Evolutionary conservation across 148 eudicot species (phyloP), one percentile per base, ranked within the genome.

Genomic region (Diospyros kaki): DNA sequence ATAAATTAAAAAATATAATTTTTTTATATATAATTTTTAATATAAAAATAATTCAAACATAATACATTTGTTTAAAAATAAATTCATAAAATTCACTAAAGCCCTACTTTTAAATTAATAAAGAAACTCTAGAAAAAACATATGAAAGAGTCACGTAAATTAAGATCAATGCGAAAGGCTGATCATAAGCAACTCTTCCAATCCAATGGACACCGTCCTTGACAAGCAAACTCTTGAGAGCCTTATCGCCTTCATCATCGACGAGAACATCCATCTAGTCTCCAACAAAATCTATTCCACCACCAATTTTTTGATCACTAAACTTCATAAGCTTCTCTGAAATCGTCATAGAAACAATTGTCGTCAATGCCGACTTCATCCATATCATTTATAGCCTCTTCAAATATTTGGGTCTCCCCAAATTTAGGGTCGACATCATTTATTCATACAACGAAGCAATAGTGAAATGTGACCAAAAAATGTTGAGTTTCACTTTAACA

Each of bases 401-500:
- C 0, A 88, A 88, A 18, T 86, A 88, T 59, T 58, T 88, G 69
- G 89, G 92, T 6, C 84, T 88, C 56, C 89, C 89, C 0, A 89
- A 89, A 1, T 88, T 89, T 54, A 81, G 92, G 38, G 84, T 89
- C 1, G 92, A 89, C 12, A 83, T 86, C 10, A 87, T 89, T 48
- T 89, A 89, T 68, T 89, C 92, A 6, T 82, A 86, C 78, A 89
- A 89, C 9, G 84, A 86, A 6, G 63, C 77, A 13, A 82, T 89
- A 3, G 82, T 86, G 3, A 53, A 74, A 17, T 80, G 84, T 69
- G 89, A 89, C 15, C 83, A 85, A 44, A 84, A 83, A 46, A 89
- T 89, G 89, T 89, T 89, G 7, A 86, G 89, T 74, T 89, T 89
- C 43, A 88, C n/a, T n/a, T n/a, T n/a, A n/a, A n/a, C n/a, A n/a